Evolutionary conservation across 2,329 filamentous ascomycete species (phyloP).

Genomic region (Raffaelea albimanens): DNA sequence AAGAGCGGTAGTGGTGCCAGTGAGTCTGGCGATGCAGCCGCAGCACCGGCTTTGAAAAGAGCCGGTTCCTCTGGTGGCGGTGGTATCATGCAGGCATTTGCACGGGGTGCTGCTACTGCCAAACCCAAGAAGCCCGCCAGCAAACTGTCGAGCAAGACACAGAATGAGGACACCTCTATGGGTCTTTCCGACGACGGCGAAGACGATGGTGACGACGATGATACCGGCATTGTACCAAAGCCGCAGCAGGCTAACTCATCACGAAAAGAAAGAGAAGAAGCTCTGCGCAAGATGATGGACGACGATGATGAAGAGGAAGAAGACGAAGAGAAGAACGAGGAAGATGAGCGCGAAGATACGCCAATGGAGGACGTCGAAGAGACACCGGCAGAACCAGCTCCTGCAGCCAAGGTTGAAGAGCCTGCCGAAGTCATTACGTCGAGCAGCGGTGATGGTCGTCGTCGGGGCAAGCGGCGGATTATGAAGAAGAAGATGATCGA

Average conservation of each 20-base stretch:
- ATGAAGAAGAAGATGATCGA: constrained; percentile 82
- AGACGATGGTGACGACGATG: constrained; percentile 30
- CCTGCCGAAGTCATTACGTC: constrained; percentile 38
- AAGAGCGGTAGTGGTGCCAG: constrained; percentile 10
- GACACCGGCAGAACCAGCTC: constrained; percentile 24
- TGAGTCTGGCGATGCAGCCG: constrained; percentile 29
- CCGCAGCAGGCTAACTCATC: constrained; percentile 27
- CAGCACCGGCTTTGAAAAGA: constrained; percentile 38
- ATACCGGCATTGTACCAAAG: constrained; percentile 40
- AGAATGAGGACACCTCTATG: constrained; percentile 38
- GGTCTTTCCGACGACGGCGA: constrained; percentile 38
- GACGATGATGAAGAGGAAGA: constrained; percentile 46
- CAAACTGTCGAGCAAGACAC: too few species aligned
- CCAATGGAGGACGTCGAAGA: constrained; percentile 19
- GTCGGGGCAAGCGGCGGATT: constrained; percentile 67
- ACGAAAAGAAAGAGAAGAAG: constrained; percentile 56
- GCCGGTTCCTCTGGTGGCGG: constrained; percentile 40
- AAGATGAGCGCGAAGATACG: constrained; percentile 26
- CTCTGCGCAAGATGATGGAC: constrained; percentile 68
- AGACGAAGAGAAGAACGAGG: constrained; percentile 37
- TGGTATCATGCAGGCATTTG: constrained; percentile 68
- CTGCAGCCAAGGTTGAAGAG: constrained; percentile 26
- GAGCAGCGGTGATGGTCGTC: constrained; percentile 47
- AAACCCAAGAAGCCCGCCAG: constrained; percentile 36
- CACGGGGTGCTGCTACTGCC: constrained; percentile 44